These are phyloP conservation scores for Nicotiana tabacum DNA, from an alignment of 257 asterid species.

Conservation along the genomic window DNA sequence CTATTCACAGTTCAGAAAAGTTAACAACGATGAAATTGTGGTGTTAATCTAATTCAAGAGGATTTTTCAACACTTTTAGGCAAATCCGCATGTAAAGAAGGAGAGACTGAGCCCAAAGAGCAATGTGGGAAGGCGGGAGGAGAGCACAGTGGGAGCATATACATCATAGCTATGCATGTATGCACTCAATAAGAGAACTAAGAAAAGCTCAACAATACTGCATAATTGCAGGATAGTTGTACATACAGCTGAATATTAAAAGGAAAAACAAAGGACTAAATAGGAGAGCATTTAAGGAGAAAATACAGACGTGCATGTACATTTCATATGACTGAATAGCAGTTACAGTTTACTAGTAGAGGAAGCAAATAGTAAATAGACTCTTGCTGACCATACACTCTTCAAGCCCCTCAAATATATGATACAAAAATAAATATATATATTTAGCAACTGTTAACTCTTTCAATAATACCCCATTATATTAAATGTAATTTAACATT, in stretches of 20 bases:
- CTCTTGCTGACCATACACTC: not conserved
- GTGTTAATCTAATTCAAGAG: not conserved
- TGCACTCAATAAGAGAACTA: not conserved
- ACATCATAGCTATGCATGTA: constrained; percentile 5
- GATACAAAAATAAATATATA: no score
- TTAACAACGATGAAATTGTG: not conserved
- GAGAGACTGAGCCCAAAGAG: not conserved
- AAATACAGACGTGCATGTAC: not conserved
- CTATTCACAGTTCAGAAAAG: not conserved
- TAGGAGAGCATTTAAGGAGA: not conserved
- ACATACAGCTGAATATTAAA: not conserved
- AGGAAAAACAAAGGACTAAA: not conserved
- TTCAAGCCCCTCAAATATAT: not conserved
- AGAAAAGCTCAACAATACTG: not conserved
- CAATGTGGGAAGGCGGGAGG: not conserved
- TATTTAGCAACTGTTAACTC: not conserved
- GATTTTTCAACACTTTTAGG: not conserved
- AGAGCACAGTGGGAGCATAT: not conserved
- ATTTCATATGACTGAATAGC: not conserved
- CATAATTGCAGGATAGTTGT: not conserved
- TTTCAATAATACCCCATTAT: not conserved
- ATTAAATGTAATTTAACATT: not conserved
- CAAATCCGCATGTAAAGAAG: not conserved
- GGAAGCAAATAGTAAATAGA: not conserved
- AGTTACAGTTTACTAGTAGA: not conserved